A percentile compares a stretch with the other conserved stretches of the same genome.
Evolutionary conservation across 805 yeast species (phyloP).

Genomic region (Metschnikowia koreensis): DNA sequence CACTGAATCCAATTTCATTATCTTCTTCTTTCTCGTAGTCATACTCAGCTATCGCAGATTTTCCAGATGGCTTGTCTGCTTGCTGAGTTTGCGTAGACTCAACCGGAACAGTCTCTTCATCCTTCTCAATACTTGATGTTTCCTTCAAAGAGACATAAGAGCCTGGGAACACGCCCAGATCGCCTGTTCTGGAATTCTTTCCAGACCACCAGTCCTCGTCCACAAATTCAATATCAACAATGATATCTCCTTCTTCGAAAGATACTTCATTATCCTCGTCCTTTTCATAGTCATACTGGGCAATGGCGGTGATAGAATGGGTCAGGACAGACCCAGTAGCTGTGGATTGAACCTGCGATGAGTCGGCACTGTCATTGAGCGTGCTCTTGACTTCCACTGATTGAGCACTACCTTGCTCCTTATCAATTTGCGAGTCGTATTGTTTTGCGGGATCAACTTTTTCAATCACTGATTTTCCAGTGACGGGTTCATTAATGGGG

Average conservation of each 20-base stretch:
- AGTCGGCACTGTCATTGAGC: too few species aligned
- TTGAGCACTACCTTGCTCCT: too few species aligned
- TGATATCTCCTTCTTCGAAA: slow-evolving; percentile 62
- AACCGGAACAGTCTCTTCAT: slow-evolving; percentile 6
- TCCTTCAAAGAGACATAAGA: slow-evolving; percentile 46
- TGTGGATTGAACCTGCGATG: not conserved
- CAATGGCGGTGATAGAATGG: slow-evolving; percentile 54
- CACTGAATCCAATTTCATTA: slow-evolving; percentile 81
- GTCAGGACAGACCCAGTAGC: slow-evolving; percentile 1
- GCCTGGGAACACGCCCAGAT: slow-evolving; percentile 56
- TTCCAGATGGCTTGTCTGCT: slow-evolving; percentile 6
- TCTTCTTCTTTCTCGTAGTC: slow-evolving; percentile 91
- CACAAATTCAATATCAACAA: slow-evolving; percentile 63
- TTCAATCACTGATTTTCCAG: too few species aligned
- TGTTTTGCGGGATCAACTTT: too few species aligned
- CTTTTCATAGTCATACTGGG: slow-evolving; percentile 74
- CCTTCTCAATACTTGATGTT: not conserved
- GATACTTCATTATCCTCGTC: slow-evolving; percentile 76
- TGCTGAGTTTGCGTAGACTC: slow-evolving; percentile 6
- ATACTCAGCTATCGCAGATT: slow-evolving; percentile 63
- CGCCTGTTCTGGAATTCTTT: slow-evolving; percentile 42
- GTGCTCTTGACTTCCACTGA: too few species aligned
- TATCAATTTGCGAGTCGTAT: too few species aligned
- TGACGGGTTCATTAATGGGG: not conserved
- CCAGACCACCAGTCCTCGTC: slow-evolving; percentile 75